Base-by-base conservation (phyloP, 768 basidiomycete genomes). In the Kwoniella shandongensis region DNA sequence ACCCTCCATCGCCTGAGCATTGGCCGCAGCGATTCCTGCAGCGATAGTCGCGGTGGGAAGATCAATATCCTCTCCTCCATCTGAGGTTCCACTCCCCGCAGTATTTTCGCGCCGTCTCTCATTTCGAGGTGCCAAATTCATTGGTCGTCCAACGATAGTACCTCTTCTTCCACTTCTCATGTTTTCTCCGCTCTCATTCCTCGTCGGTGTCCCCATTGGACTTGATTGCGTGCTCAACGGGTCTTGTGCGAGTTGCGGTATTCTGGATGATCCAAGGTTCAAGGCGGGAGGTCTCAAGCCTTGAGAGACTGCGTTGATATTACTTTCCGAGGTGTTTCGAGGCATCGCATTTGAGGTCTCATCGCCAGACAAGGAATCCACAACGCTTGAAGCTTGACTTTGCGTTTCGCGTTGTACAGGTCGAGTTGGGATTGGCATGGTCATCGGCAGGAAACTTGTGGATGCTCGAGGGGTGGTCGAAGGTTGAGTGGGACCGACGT, bases 171-270 rank as follows among this genome's bases (percentile, higher is more conserved):
- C 65, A 23, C 25, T 45, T 11, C 61, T 45, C 35, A 61, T 15
- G 7, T 29, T 50, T 30, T 74, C 70, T 7, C 55, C 47, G 15
- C 35, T 38, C 44, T 61, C 64, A 22, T 36, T 38, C 12, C 65
- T 51, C 3, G 61, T 63, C 4, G 74, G 75, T 15, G 75, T 74
- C 0, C 73, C 75, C 58, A 72, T 69, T 10, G 75, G 75, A 40
- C 70, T 74, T 25, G 75, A 75, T 29, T 69, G 66, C 20, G 69
- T 75, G 48, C 71, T 73, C 38, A 56, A 54, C 0, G 68, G 42
- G 35, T 73, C 71, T 39, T 67, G 57, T 12, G 61, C 62, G 6
- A 72, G 57, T 13, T 56, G 59, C 4, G 70, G 67, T 6, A 67
- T 55, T 17, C 65, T 47, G 35, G 65, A 42, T n/a, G 57, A 42